These are phyloP conservation scores for Purshia tridentata DNA, from an alignment of 306 rosid genomes.

Conservation along the genomic window DNA sequence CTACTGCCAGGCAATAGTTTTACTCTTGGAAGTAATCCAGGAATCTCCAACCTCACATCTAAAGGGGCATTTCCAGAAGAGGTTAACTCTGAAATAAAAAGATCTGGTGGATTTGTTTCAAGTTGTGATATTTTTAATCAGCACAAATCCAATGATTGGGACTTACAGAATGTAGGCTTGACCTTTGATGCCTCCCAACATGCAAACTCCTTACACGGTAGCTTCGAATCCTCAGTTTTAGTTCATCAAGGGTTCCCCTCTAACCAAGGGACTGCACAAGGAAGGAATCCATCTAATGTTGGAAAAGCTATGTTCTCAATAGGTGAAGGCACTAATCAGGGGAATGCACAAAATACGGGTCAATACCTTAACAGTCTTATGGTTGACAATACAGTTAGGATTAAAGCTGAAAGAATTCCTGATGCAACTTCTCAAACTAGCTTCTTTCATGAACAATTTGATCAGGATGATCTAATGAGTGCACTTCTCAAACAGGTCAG, in stretches of 20 bases:
- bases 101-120: slow-evolving; percentile 46
- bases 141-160: slow-evolving; percentile 85
- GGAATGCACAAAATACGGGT: slow-evolving; percentile 46
- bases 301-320: slow-evolving; percentile 55
- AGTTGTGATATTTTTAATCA: slow-evolving; percentile 78
- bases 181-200: slow-evolving; percentile 60
- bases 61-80: slow-evolving; percentile 67
- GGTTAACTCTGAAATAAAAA: slow-evolving; percentile 57
- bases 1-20: slow-evolving; percentile 55
- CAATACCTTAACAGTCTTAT: slow-evolving; percentile 48
- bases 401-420: slow-evolving; percentile 64
- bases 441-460: slow-evolving; percentile 69
- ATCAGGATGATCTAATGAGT: slow-evolving; percentile 94
- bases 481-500: slow-evolving; percentile 88
- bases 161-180: slow-evolving; percentile 52
- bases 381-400: slow-evolving; percentile 51
- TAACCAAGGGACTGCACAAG: slow-evolving; percentile 47
- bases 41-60: slow-evolving; percentile 50
- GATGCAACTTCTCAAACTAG: slow-evolving; percentile 48
- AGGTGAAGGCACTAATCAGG: slow-evolving; percentile 45
- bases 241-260: slow-evolving; percentile 73
- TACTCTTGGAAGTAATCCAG: slow-evolving; percentile 72
- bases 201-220: slow-evolving; percentile 56
- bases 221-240: slow-evolving; percentile 60
- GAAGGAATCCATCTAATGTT: slow-evolving; percentile 38